A percentile compares a stretch with the other conserved stretches of the same genome.
Conservation (phyloP, 495 filamentous ascomycete genomes). For the Aspergillus hancockii region DNA sequence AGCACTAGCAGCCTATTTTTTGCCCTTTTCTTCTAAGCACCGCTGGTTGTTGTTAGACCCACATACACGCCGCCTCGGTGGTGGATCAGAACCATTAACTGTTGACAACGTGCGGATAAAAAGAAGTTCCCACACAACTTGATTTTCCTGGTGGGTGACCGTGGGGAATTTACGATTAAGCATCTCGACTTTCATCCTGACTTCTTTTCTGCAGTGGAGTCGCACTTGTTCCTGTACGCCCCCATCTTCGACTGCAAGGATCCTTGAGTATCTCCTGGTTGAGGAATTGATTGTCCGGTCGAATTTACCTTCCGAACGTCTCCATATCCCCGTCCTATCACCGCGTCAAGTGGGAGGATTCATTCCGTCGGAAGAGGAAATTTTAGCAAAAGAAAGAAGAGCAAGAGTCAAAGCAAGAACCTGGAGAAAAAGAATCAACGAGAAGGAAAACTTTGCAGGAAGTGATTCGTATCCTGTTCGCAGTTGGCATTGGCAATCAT, state of each 20-base stretch:
- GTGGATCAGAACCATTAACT: conserved; percentile 48
- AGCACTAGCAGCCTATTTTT: conserved; percentile 27
- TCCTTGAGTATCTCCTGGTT: conserved; percentile 11
- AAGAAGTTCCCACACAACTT: conserved; percentile 44
- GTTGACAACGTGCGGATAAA: conserved; percentile 51
- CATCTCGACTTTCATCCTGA: conserved; percentile 35
- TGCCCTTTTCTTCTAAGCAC: conserved; percentile 27
- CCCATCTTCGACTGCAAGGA: conserved; percentile 32
- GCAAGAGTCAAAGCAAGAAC: conserved; percentile 1
- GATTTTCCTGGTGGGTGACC: conserved; percentile 46
- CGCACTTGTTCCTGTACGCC: conserved; percentile 32
- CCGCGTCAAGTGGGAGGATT: conserved; percentile 20
- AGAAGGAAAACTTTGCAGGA: conserved; percentile 20
- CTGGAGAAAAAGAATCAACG: conserved; percentile 17
- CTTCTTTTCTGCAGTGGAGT: conserved; percentile 36
- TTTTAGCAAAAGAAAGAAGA: conserved; percentile 1
- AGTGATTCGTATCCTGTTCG: conserved; percentile 13
- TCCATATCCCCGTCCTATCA: conserved; percentile 19
- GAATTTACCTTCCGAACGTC: conserved; percentile 11
- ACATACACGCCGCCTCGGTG: conserved; percentile 47
- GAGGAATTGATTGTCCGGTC: conserved; percentile 10
- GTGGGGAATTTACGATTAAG: conserved; percentile 50
- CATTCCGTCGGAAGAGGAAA: conserved; percentile 13
- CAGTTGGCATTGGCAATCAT: conserved; percentile 16
- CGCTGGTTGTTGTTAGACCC: conserved; percentile 47